phyloP scores from a whole-genome alignment of 2,329 filamentous ascomycete species.

The Alternaria gaisen region DNA sequence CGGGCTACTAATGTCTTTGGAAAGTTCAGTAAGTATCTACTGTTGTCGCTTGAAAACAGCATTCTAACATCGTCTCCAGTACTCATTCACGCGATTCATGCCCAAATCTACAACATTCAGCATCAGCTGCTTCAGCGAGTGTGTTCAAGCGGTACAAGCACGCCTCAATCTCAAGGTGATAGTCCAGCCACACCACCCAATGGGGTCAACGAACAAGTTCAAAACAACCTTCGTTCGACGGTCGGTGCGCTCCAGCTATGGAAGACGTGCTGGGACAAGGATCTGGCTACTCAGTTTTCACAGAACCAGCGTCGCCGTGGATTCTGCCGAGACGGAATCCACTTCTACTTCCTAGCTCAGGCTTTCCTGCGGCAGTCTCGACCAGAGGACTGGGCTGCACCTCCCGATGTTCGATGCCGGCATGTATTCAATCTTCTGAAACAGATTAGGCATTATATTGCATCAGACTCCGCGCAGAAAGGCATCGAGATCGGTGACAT shows the following conservation, averaged over 20 bases:
- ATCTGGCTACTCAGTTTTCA: constrained; percentile 74
- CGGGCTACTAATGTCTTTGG: constrained; percentile 75
- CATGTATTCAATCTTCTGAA: constrained; percentile 70
- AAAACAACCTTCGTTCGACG: constrained; percentile 59
- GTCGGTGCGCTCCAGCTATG: constrained; percentile 72
- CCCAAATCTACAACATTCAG: constrained; percentile 66
- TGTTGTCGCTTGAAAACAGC: background rate
- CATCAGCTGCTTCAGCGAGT: constrained; percentile 51
- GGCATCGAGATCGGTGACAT: constrained; percentile 75
- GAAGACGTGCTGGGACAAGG: constrained; percentile 75
- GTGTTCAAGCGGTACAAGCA: constrained; percentile 59
- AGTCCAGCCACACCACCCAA: constrained; percentile 57
- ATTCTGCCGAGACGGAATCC: constrained; percentile 75
- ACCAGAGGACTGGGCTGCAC: constrained; percentile 62
- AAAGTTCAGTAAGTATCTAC: constrained; percentile 63
- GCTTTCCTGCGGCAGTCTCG: constrained; percentile 69
- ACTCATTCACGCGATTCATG: constrained; percentile 73
- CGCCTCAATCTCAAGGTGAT: constrained; percentile 65
- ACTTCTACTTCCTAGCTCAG: constrained; percentile 77
- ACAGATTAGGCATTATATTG: constrained; percentile 67
- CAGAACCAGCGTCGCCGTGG: constrained; percentile 69
- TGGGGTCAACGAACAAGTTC: constrained; percentile 55
- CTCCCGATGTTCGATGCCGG: constrained; percentile 67
- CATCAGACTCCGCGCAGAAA: constrained; percentile 69
- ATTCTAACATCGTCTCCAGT: constrained; percentile 52